Evolutionary conservation across 306 rosid species (phyloP).

Genomic region (Trifolium pratense): DNA sequence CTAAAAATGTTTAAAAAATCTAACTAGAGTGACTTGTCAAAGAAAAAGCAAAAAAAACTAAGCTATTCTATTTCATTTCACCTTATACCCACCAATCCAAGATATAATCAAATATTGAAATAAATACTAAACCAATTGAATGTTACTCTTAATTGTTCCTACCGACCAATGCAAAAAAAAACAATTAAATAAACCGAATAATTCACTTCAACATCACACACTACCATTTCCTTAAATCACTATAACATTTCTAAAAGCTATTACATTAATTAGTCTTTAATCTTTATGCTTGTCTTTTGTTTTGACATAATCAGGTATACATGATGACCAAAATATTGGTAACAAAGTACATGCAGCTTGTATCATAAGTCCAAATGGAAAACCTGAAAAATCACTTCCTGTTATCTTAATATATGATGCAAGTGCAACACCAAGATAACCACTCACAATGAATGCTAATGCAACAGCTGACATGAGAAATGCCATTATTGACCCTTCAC

Average conservation of each 20-base stretch:
- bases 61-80: too few species aligned
- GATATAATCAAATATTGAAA: too few species aligned
- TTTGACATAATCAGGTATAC: slow-evolving; percentile 64
- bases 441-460: slow-evolving; percentile 76
- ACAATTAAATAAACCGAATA: too few species aligned
- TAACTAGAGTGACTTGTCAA: too few species aligned
- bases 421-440: slow-evolving; percentile 84
- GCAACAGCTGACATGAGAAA: slow-evolving; percentile 82
- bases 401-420: slow-evolving; percentile 69
- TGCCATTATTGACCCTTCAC: slow-evolving; percentile 97
- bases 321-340: slow-evolving; percentile 80
- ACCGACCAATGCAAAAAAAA: too few species aligned
- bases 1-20: too few species aligned
- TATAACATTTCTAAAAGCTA: slow-evolving; percentile 20
- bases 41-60: too few species aligned
- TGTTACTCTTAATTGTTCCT: too few species aligned
- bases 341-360: slow-evolving; percentile 76
- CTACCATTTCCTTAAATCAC: neutral
- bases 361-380: slow-evolving; percentile 65
- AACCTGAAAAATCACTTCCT: slow-evolving; percentile 73
- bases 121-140: too few species aligned
- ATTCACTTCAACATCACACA: neutral
- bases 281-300: slow-evolving; percentile 50
- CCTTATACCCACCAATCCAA: too few species aligned
- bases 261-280: slow-evolving; percentile 41